Conservation (phyloP, 768 basidiomycete genomes). For the Peribolospora baueri region DNA sequence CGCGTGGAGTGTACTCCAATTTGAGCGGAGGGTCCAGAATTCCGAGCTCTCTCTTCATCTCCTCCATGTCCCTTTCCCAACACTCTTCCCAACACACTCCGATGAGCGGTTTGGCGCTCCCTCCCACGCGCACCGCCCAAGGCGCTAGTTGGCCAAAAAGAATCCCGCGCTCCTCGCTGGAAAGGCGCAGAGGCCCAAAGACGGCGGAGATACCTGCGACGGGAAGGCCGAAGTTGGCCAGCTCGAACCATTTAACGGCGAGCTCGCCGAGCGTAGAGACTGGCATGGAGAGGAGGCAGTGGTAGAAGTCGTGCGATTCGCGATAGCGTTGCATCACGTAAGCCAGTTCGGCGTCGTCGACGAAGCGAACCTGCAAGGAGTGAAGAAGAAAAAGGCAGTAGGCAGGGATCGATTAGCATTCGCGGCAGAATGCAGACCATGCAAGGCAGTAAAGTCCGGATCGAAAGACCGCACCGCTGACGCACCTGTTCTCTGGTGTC, state of each 20-base stretch:
- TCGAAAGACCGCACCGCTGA: too few relatives aligned
- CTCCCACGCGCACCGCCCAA: constrained; percentile 74
- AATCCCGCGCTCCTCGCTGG: constrained; percentile 26
- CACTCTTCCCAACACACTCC: constrained; percentile 89
- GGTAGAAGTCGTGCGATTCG: constrained; percentile 94
- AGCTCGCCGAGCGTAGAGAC: constrained; percentile 78
- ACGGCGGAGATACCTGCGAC: constrained; percentile 57
- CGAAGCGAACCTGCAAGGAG: constrained; percentile 54
- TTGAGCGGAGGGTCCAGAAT: constrained; percentile 48
- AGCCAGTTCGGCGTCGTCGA: constrained; percentile 81
- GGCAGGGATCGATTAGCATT: too few relatives aligned
- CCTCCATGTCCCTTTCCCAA: constrained; percentile 60
- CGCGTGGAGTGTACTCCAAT: constrained; percentile 1
- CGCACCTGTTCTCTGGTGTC: constrained; percentile 71
- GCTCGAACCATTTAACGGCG: constrained; percentile 82
- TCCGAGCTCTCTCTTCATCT: constrained; percentile 63
- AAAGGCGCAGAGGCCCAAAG: constrained; percentile 56
- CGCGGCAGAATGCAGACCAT: too few relatives aligned
- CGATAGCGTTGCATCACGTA: constrained; percentile 97
- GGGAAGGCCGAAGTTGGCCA: constrained; percentile 71
- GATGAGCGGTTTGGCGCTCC: constrained; percentile 47
- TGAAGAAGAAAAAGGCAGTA: background rate
- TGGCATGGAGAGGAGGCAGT: constrained; percentile 66
- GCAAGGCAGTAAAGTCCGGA: too few relatives aligned
- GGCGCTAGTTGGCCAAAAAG: constrained; percentile 64